A percentile compares a stretch with the other conserved stretches of the same genome.
These are phyloP conservation scores for Lactarius tabidus DNA, from an alignment of 768 basidiomycete genomes.

Conservation along the genomic window DNA sequence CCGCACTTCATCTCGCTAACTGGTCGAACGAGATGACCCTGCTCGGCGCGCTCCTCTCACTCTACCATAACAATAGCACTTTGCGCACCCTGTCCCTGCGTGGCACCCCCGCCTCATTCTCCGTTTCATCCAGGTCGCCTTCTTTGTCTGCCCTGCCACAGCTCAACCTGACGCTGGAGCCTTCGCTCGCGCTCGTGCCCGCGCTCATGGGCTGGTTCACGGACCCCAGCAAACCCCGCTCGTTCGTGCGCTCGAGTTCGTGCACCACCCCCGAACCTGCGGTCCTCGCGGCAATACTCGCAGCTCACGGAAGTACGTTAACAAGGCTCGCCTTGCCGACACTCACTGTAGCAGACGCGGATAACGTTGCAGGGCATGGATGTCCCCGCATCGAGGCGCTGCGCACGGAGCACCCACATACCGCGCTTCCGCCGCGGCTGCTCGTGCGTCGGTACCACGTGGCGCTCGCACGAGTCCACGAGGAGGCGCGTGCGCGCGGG, in stretches of 20 bases:
- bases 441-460: constrained; percentile 41
- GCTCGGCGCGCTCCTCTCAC: constrained; percentile 56
- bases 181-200: constrained; percentile 54
- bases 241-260: constrained; percentile 47
- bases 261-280: constrained; percentile 54
- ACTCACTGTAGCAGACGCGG: constrained; percentile 46
- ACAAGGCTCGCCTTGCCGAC: constrained; percentile 56
- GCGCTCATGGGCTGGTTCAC: constrained; percentile 72
- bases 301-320: constrained; percentile 46
- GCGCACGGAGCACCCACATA: constrained; percentile 52
- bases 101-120: constrained; percentile 52
- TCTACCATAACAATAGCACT: constrained; percentile 53
- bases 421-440: constrained; percentile 21
- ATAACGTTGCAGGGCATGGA: constrained; percentile 29
- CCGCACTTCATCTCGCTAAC: constrained; percentile 58
- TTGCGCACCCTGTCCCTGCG: constrained; percentile 53
- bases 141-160: constrained; percentile 31
- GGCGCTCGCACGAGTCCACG: constrained; percentile 53
- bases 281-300: constrained; percentile 52
- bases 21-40: constrained; percentile 62
- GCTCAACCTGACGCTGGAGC: constrained; percentile 45
- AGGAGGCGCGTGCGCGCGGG: constrained; percentile 37
- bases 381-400: constrained; percentile 48
- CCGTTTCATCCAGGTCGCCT: constrained; percentile 31
- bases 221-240: constrained; percentile 35